These are phyloP conservation scores for Bipolaris oryzae DNA, from an alignment of 2,329 filamentous ascomycete species.

Conservation along the genomic window DNA sequence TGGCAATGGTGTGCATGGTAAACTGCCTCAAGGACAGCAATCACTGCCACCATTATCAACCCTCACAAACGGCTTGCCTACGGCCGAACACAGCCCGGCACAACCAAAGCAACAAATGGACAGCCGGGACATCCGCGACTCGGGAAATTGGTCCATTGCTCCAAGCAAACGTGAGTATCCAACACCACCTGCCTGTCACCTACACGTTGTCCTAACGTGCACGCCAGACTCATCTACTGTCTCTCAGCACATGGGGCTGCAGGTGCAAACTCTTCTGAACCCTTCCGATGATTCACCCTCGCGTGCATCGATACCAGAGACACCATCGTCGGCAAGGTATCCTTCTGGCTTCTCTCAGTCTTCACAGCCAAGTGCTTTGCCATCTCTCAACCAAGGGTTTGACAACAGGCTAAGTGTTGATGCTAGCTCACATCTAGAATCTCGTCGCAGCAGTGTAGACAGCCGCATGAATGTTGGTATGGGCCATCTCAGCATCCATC, in stretches of 20 bases:
- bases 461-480: constrained; percentile 77
- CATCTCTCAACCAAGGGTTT: constrained; percentile 63
- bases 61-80: constrained; percentile 43
- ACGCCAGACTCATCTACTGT: constrained; percentile 50
- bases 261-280: constrained; percentile 58
- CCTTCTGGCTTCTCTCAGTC: constrained; percentile 36
- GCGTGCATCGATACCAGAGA: constrained; percentile 51
- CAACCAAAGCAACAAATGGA: constrained; percentile 44
- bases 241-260: constrained; percentile 54
- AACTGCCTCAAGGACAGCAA: constrained; percentile 39
- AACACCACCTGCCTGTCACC: constrained; percentile 2
- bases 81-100: constrained; percentile 42
- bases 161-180: constrained; percentile 60
- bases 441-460: constrained; percentile 78
- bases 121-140: constrained; percentile 61
- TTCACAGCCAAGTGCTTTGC: constrained; percentile 52
- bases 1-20: constrained; percentile 19
- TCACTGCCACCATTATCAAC: constrained; percentile 49
- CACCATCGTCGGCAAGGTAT: constrained; percentile 48
- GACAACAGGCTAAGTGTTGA: constrained; percentile 58
- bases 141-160: constrained; percentile 65
- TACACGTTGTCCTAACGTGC: constrained; percentile 19
- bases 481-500: constrained; percentile 70
- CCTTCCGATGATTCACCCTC: constrained; percentile 56
- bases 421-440: constrained; percentile 57